Percentiles rank a stretch among this genome's conserved stretches.
Conservation (phyloP, 495 filamentous ascomycete genomes). For the Neurospora sp. region DNA sequence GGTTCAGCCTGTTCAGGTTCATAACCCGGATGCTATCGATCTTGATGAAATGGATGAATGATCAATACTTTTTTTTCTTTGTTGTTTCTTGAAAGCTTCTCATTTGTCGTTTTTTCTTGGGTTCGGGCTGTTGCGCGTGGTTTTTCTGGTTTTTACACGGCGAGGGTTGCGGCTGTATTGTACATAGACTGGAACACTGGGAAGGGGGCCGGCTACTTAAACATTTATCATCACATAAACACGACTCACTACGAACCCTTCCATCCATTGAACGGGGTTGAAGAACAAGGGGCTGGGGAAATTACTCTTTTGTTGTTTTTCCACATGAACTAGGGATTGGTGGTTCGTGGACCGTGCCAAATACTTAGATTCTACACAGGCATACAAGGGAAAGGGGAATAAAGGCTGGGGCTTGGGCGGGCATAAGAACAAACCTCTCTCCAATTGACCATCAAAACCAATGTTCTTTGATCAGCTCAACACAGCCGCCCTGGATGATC, state of each 20-base stretch:
- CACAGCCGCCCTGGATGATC: neutral
- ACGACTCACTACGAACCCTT: neutral
- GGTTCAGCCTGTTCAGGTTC: constrained; percentile 34
- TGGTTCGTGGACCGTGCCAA: neutral
- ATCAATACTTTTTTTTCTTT: constrained; percentile 5
- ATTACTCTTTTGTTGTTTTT: neutral
- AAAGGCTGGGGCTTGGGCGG: neutral
- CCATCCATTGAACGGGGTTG: neutral
- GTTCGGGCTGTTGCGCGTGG: neutral
- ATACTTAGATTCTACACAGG: neutral
- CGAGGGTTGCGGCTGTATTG: neutral
- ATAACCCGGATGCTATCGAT: constrained; percentile 86
- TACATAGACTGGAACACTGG: neutral
- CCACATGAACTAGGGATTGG: neutral
- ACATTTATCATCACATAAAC: neutral
- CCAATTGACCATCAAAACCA: neutral
- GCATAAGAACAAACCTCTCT: neutral
- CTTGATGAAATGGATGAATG: constrained; percentile 55
- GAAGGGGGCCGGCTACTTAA: neutral
- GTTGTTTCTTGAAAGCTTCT: neutral
- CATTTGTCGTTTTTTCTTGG: neutral
- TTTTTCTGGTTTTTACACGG: neutral
- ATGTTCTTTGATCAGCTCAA: no score
- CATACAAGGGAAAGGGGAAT: neutral
- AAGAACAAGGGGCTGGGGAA: neutral